A percentile compares a stretch with the other conserved stretches of the same genome.
Conservation (phyloP, 164 flowering plant genomes). For the Protea cynaroides region DNA sequence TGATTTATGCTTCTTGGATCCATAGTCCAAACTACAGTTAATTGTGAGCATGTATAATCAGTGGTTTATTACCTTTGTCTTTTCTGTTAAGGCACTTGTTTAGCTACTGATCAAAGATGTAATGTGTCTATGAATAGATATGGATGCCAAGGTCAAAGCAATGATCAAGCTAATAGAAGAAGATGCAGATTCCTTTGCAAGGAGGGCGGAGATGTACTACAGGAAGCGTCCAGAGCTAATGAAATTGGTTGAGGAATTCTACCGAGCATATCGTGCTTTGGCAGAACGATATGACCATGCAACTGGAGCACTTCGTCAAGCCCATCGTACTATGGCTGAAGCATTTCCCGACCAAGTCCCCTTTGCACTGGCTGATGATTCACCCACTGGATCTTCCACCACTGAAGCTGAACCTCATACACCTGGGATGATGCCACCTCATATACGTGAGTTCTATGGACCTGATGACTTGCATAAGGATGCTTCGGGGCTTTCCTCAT, state of each 20-base stretch:
- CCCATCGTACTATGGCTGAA: slow-evolving; percentile 76
- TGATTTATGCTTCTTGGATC: not conserved
- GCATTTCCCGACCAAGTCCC: slow-evolving; percentile 80
- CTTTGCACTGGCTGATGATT: slow-evolving; percentile 40
- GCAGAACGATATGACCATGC: slow-evolving; percentile 94
- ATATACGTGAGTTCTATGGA: slow-evolving; percentile 31
- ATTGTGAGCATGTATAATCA: not conserved
- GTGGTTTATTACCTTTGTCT: too few species aligned
- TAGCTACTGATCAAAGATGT: not conserved
- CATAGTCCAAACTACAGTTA: not conserved
- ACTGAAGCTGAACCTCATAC: slow-evolving; percentile 46
- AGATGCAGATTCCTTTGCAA: slow-evolving; percentile 23
- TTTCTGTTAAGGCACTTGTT: too few species aligned
- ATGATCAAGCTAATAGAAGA: slow-evolving; percentile 18
- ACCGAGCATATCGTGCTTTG: slow-evolving; percentile 86
- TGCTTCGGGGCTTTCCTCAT: slow-evolving; percentile 26
- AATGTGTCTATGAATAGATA: slow-evolving; percentile 14
- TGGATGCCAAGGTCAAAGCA: slow-evolving; percentile 15
- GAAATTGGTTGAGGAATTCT: slow-evolving; percentile 90
- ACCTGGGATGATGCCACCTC: slow-evolving; percentile 41
- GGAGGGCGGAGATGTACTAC: slow-evolving; percentile 32
- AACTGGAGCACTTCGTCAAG: slow-evolving; percentile 81
- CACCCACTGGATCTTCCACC: slow-evolving; percentile 36
- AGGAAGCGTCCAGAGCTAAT: slow-evolving; percentile 91
- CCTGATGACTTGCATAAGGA: slow-evolving; percentile 50